Evolutionary conservation across 2,329 filamentous ascomycete genomes (phyloP).

Genomic region (Fusarium bactridioides): DNA sequence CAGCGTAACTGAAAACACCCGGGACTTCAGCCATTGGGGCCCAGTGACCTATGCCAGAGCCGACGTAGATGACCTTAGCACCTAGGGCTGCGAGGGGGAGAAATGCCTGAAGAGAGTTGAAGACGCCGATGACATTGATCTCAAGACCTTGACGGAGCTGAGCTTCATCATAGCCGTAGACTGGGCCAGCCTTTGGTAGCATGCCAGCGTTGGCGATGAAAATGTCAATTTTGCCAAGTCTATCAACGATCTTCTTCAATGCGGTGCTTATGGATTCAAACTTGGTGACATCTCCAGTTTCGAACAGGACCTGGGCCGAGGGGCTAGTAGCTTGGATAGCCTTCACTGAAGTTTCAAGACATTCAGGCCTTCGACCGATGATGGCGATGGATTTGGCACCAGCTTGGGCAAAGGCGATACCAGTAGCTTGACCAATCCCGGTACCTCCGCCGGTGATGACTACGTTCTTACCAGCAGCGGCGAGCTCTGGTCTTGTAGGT

Average conservation of each 20-base stretch:
- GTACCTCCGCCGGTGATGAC: conserved; percentile 71
- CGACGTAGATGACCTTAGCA: conserved; percentile 36
- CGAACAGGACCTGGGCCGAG: not conserved
- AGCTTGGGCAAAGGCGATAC: conserved; percentile 60
- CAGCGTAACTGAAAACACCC: conserved; percentile 43
- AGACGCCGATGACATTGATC: conserved; percentile 34
- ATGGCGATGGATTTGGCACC: conserved; percentile 49
- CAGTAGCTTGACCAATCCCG: conserved; percentile 70
- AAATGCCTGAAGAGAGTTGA: conserved; percentile 41
- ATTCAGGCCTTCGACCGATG: conserved; percentile 46
- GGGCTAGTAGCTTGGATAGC: not conserved
- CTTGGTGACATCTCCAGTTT: not conserved
- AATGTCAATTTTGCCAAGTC: conserved; percentile 25
- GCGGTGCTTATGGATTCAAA: not conserved
- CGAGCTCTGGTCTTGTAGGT: conserved; percentile 44
- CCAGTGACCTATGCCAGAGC: conserved; percentile 33
- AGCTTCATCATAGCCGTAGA: not conserved
- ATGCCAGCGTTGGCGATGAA: conserved; percentile 25
- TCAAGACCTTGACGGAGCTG: conserved; percentile 23
- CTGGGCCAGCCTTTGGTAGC: not conserved
- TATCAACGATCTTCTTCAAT: not conserved
- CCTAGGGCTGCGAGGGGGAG: conserved; percentile 8
- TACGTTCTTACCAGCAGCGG: conserved; percentile 53
- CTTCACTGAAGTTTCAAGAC: conserved; percentile 37
- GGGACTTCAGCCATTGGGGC: conserved; percentile 14